Conservation (phyloP, 2,329 filamentous ascomycete genomes). For the Fusarium musae region DNA sequence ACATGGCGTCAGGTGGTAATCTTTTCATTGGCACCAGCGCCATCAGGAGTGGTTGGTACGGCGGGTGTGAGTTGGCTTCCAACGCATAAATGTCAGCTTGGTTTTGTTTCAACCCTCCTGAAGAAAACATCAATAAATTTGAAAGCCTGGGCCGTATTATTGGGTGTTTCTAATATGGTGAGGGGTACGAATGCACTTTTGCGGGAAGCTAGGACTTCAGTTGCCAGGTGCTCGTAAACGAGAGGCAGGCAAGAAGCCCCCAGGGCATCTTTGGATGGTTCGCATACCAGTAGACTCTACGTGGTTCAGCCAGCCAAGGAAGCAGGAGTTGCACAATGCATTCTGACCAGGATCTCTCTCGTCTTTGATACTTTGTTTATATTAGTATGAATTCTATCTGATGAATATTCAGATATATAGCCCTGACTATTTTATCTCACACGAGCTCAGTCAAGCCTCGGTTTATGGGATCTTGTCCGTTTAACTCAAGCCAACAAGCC, state of each 20-base stretch:
- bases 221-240: background rate
- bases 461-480: background rate
- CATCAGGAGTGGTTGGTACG: background rate
- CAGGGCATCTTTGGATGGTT: background rate
- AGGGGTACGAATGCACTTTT: constrained; percentile 8
- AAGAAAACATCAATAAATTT: background rate
- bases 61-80: background rate
- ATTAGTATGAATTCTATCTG: background rate
- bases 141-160: background rate
- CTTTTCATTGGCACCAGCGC: background rate
- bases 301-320: background rate
- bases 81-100: constrained; percentile 1
- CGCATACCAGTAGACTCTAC: background rate
- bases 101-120: constrained; percentile 24
- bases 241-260: background rate
- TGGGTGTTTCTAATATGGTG: background rate
- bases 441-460: background rate
- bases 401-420: background rate
- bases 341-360: background rate
- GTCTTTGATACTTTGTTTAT: background rate
- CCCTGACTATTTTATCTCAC: background rate
- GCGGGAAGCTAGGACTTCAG: background rate
- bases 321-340: background rate
- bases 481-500: background rate
- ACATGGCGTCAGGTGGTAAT: background rate